Conservation (phyloP, 768 basidiomycete species). For the Boletus speciosus region DNA sequence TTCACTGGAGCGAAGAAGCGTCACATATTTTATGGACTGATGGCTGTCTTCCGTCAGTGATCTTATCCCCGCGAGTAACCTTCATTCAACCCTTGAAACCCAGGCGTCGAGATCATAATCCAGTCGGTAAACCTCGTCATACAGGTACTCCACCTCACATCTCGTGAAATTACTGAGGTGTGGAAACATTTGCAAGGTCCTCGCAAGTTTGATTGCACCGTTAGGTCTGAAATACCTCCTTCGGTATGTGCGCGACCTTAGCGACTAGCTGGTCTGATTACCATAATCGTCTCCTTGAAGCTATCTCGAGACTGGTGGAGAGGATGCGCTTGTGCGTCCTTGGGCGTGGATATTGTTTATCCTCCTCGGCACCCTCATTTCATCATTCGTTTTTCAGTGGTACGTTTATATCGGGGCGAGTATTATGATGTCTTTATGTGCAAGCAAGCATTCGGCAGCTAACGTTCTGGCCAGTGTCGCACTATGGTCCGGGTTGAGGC, state of each 20-base stretch:
- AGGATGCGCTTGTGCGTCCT: not conserved
- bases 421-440: not conserved
- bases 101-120: not conserved
- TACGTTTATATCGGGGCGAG: not conserved
- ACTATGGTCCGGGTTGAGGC: slow-evolving; percentile 1
- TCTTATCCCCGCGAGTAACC: not conserved
- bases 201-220: not conserved
- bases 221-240: not conserved
- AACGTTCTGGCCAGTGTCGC: not conserved
- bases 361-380: not conserved
- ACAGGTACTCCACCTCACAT: not conserved
- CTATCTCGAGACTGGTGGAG: not conserved
- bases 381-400: not conserved
- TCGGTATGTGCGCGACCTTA: not conserved
- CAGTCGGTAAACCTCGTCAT: not conserved
- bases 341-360: slow-evolving; percentile 2
- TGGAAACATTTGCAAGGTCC: not conserved
- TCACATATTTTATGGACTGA: not conserved
- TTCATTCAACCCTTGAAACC: not conserved
- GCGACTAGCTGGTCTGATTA: not conserved
- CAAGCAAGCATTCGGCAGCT: not conserved
- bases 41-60: slow-evolving; percentile 2
- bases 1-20: slow-evolving; percentile 1
- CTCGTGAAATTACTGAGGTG: not conserved
- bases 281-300: not conserved